Evolutionary conservation across 768 basidiomycete genomes (phyloP), one percentile per base, ranked within the genome.

Genomic region (Hygrophorus russula): DNA sequence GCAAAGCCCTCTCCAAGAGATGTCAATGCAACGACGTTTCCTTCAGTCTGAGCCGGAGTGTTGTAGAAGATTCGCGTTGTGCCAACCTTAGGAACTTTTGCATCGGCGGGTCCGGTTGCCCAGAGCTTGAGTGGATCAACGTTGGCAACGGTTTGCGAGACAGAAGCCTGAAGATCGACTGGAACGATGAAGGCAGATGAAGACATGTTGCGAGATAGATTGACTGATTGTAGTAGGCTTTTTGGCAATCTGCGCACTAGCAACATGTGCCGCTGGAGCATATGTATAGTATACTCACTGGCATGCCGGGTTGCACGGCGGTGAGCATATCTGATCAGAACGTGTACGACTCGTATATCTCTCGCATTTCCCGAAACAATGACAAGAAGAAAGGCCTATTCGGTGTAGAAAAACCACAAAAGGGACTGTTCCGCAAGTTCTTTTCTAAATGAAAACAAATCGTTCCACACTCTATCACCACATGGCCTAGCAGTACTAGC

Each of bases 61-160:
- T 74, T 72, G 62, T 73, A 84, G 58, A 85, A 81, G 5, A 76
- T 65, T 39, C 79, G 72, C 1, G 78, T 73, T 0, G 79, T 77
- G 6, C 80, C 82, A 4, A 67, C 74, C 53, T 76, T 74, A 0
- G 80, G 68, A 19, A 67, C 63, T 52, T 76, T 77, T 39, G 73
- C 62, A 13, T 63, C 65, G 0, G 73, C 70, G 1, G 73, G 66
- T 9, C 69, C 68, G 0, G 58, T 42, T 0, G 66, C 48, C 81
- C 80, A 85, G 27, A 82, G 62, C 41, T 68, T 48, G 18, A 64
- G 57, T 1, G 74, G 52, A 51, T 78, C 60, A 52, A 76, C 55
- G 30, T 67, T 63, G 0, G 64, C 48, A 13, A 58, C 55, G 11
- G 54, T 51, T 13, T 57, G 49, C 30, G 51, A 42, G 12, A 65